Base-by-base conservation (phyloP, 768 basidiomycete species). In the Termitomyces eurrhizus region DNA sequence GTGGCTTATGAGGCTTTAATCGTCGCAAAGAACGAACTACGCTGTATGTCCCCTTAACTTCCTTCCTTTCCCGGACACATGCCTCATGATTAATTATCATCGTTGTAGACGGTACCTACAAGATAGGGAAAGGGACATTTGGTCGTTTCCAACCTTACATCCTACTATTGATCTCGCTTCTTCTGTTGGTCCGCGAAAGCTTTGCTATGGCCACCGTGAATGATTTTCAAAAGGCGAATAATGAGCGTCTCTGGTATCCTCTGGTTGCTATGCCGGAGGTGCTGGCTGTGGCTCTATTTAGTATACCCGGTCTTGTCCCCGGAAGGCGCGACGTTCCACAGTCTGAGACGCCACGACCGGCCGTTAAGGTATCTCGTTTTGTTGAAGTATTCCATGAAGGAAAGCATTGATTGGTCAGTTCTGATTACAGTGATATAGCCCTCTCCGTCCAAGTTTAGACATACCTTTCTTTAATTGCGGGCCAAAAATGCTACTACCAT, bases 201-300 rank as follows among this genome's bases (percentile, higher is more conserved):
- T 70, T 68, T 36, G 58, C 62, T 32, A 63, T 63, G 21, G 68
- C 66, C 2, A 68, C 69, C 3, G 64, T 65, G 24, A 59, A 61
- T 29, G 60, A 66, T 45, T 24, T 51, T 0, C n/a, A 33, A 7
- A 64, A 52, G 21, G 55, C 55, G 33, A 67, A 63, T 52, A 64
- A 66, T n/a, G 70, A 72, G 44, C 60, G 62, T 24, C 60, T 64
- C n/a, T 69, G 69, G 70, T 70, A 72, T 59, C 68, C 69, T 14
- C 54, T 72, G 9, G 50, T 67, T n/a, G 70, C 63, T 1, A 35
- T 68, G 21, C 66, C 70, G 6, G 70, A 70, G 58, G 14, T 72
- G 49, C 56, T 70, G 9, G 66, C 64, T 13, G 67, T 67, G 4
- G 37, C 58, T 5, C 52, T 69, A 50, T 72, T 65, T 36, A 55